Evolutionary conservation across 176 grass and related monocot genomes (phyloP), one percentile per base, ranked within the genome.

Genomic region (Avena atlantica): DNA sequence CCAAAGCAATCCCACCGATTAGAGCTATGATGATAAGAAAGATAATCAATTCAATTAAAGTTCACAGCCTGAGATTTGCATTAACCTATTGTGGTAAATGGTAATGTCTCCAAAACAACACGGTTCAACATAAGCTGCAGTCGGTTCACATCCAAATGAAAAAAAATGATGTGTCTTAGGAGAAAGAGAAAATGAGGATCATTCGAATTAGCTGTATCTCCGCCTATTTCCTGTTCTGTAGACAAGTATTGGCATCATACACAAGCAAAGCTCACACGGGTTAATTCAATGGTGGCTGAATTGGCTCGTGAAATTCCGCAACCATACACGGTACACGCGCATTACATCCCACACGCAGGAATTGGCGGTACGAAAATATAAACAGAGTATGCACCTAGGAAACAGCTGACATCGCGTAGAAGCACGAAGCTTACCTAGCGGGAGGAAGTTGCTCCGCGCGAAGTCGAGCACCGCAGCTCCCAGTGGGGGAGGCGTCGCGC

Each of bases 391-490:
- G 13, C 23, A 74, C 23, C 10, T 49, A 80, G 29, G 83, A 50
- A 76, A 11, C 19, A 68, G 24, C 36, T 76, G 12, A 47, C 45
- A 77, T 75, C 82, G 86, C 50, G 17, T 42, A 14, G n/a, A 81
- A 79, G 23, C 23, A 25, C 12, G 31, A 60, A 78, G 36, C 57
- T 58, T 71, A 94, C 96, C 96, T 77, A 98, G 81, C 52, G 96
- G 96, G 88, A 98, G 96, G 88, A 96, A 98, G 69, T 98, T 98
- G 82, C 75, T 90, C 47, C 86, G 51, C 27, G 70, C 78, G 78
- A 98, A 98, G 20, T 27, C 81, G 51, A 92, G 68, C 58, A 88
- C 16, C 49, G 73, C 78, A 15, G 82, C 31, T 57, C 86, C 78
- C 48, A 81, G 86, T 15, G 74, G 36, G 78, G 68, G 78, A 84